Base-by-base conservation (phyloP, 73 alveolate species). In the Blepharisma stoltei region DNA sequence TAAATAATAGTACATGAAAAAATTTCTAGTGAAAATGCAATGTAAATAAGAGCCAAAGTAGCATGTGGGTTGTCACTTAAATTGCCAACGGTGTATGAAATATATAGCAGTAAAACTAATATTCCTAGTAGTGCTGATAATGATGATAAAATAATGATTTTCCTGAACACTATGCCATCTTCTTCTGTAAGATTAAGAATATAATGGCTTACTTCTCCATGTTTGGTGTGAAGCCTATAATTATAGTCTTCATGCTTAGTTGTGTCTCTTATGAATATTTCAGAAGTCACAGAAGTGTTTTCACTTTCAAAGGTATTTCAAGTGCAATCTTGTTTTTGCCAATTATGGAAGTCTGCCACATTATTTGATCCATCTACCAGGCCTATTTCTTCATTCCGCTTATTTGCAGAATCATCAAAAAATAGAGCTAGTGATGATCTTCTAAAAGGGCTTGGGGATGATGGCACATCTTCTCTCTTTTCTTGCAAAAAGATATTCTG, bases 121-220 rank as follows among this genome's bases (percentile, higher is more conserved):
- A 60, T 60, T 25, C 73, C 73, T 60, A 60, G 23, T 18, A 60
- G 14, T 1, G 23, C 23, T 9, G 54, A 79, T 55, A 38, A 78
- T 55, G 65, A 76, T 6, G 78, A 80, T 80, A 76, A 81, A 50
- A 80, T 3, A 60, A n/a, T 14, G n/a, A 60, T 14, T 60, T 60
- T 60, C 46, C 73, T 14, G 45, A 60, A 60, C 11, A 60, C 23
- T 9, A 60, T 25, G n/a, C 45, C 23, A 60, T 60, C 73, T 14
- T 60, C 73, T 14, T 60, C 73, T 18, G 73, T 60, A 9, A 60
- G 14, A n/a, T 14, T 60, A 18, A 38, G 23, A 60, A 60, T 60
- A 14, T 8, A 25, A 14, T 60, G 14, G 11, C 48, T 18, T 1
- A 9, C 46, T 9, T 60, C 48, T 60, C 11, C 11, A 20, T n/a